These are phyloP conservation scores for Bipolaris victoriae DNA, from an alignment of 2,329 filamentous ascomycete genomes.

Conservation along the genomic window DNA sequence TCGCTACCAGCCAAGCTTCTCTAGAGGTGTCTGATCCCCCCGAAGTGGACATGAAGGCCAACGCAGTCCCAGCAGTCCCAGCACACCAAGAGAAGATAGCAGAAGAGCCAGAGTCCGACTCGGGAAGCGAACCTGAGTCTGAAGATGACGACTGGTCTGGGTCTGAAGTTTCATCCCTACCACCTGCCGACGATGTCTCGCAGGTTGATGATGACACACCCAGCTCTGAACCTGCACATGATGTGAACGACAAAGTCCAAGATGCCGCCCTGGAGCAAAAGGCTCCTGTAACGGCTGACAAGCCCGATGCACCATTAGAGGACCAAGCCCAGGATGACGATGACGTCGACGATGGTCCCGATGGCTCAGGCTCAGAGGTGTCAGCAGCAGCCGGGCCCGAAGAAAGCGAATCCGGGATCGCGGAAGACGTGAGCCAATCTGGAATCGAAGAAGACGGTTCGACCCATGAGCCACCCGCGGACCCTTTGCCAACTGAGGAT, in stretches of 20 bases:
- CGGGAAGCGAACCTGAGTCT: constrained; percentile 12
- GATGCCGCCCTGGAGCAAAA: background rate
- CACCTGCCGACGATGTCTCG: constrained; percentile 4
- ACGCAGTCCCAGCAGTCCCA: background rate
- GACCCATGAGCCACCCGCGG: constrained; percentile 2
- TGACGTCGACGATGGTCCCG: constrained; percentile 1
- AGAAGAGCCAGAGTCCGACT: constrained; percentile 2
- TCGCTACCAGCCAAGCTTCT: background rate
- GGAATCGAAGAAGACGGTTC: constrained; percentile 1
- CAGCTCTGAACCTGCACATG: constrained; percentile 4
- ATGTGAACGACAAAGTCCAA: constrained; percentile 7
- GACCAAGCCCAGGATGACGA: background rate
- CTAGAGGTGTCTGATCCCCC: constrained; percentile 1
- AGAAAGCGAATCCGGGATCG: constrained; percentile 1
- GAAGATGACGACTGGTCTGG: constrained; percentile 15
- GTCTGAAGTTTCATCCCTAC: constrained; percentile 14
- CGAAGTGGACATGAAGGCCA: constrained; percentile 1
- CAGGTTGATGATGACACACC: constrained; percentile 1
- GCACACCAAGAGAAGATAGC: background rate
- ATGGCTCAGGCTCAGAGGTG: constrained; percentile 5
- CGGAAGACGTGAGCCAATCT: constrained; percentile 1
- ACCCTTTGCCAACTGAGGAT: background rate
- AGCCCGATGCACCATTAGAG: constrained; percentile 7
- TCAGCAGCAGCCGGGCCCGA: constrained; percentile 2
- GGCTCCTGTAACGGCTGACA: background rate